Conservation (phyloP, 331 rosid genomes). For the Rhamnella rubrinervis region DNA sequence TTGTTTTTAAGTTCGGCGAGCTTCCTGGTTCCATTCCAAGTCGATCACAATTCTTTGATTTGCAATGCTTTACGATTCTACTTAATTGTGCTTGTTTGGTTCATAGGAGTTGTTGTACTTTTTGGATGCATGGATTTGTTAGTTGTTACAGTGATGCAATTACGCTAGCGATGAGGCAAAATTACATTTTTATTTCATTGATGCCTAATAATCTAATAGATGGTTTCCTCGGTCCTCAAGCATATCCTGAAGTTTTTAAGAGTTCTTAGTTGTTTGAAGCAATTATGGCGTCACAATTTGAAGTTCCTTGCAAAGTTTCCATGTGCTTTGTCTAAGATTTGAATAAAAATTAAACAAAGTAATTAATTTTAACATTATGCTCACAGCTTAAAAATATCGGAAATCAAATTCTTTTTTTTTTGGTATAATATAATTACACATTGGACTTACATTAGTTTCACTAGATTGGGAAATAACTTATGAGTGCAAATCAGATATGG, state of each 20-base stretch:
- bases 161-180: background rate
- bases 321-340: too few relatives aligned
- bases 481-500: too few relatives aligned
- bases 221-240: background rate
- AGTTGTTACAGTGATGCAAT: background rate
- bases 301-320: too few relatives aligned
- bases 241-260: background rate
- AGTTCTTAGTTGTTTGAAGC: background rate
- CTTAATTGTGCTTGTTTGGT: background rate
- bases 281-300: too few relatives aligned
- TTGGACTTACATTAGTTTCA: too few relatives aligned
- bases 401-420: too few relatives aligned
- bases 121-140: background rate
- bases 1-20: slow-evolving; percentile 80
- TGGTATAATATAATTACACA: too few relatives aligned
- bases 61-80: background rate
- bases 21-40: slow-evolving; percentile 54
- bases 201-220: background rate
- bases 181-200: background rate
- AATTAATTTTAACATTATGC: too few relatives aligned
- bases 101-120: background rate
- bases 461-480: too few relatives aligned
- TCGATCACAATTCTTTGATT: background rate
- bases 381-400: too few relatives aligned
- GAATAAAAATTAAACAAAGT: too few relatives aligned